Percentiles rank a stretch among this genome's conserved stretches.
Evolutionary conservation across 2,329 filamentous ascomycete genomes (phyloP).

Genomic region (Xylaria polymorpha): DNA sequence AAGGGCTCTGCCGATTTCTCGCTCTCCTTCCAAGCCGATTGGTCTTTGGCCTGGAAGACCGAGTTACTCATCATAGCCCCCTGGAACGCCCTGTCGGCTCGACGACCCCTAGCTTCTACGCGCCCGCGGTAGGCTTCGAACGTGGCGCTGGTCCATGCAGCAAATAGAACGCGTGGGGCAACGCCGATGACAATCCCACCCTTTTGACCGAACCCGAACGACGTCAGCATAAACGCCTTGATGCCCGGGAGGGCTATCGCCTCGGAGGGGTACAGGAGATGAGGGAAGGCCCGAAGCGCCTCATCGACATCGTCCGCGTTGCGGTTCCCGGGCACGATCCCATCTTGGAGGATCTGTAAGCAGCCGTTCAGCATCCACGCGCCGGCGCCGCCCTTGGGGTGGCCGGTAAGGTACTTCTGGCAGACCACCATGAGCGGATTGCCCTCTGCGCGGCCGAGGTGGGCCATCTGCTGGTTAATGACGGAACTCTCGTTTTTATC

Average conservation of each 20-base stretch:
- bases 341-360: slow-evolving; percentile 92
- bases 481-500: slow-evolving; percentile 99
- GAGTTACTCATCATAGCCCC: slow-evolving; percentile 34
- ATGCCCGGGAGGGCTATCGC: slow-evolving; percentile 95
- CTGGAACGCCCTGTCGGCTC: slow-evolving; percentile 31
- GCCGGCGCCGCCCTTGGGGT: slow-evolving; percentile 98
- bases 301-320: slow-evolving; percentile 98
- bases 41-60: slow-evolving; percentile 37
- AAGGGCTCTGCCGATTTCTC: slow-evolving; percentile 11
- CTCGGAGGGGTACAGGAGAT: slow-evolving; percentile 95
- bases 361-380: slow-evolving; percentile 99
- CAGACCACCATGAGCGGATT: slow-evolving; percentile 96
- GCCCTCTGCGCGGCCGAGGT: slow-evolving; percentile 94
- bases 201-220: slow-evolving; percentile 99
- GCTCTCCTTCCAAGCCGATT: slow-evolving; percentile 29
- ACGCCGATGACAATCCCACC: slow-evolving; percentile 96
- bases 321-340: slow-evolving; percentile 94
- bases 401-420: slow-evolving; percentile 98
- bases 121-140: slow-evolving; percentile 76
- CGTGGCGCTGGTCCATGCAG: slow-evolving; percentile 82
- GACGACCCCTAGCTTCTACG: slow-evolving; percentile 29
- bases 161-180: slow-evolving; percentile 91
- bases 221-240: slow-evolving; percentile 98
- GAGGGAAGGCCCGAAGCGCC: slow-evolving; percentile 95
- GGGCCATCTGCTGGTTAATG: slow-evolving; percentile 93